Base-by-base conservation (phyloP, 2,329 filamentous ascomycete species). In the Metarhizium sp. region DNA sequence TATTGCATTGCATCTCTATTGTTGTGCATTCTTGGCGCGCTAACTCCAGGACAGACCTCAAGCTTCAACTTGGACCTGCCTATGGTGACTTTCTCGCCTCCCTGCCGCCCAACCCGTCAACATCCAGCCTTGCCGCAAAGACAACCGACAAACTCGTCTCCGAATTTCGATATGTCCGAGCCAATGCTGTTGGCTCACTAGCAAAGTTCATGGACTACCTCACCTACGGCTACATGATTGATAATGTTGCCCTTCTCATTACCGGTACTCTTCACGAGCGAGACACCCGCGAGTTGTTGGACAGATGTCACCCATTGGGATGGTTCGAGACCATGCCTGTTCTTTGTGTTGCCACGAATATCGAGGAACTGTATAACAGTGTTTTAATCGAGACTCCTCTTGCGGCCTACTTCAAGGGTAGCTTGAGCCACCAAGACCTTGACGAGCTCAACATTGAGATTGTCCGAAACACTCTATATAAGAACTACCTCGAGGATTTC, bases 301-400 rank as follows among this genome's bases (percentile, higher is more conserved):
- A 97, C 68, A 81, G 94, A 72, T 99, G 95, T 73, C 95, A 99
- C 66, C 94, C 94, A 6, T 81, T 99, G 7, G 94, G 94, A 63
- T 97, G 92, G 91, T 99, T 99, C 71, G 94, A 99, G 78, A 96
- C 94, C 8, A 91, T 99, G 87, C 95, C 94, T 0, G 94, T 96
- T 3, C 87, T 99, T 53, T 97, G 92, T 69, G 92, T 97, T 48
- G 94, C 94, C 36, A 96, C 92, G 52, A 99, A 97, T 71, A 96
- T 97, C 61, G 94, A 99, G 75, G 94, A 99, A 69, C 81, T 99
- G 42, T 99, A 99, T 80, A 99, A 97, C 78, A 95, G 89, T 49
- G 94, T 99, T 18, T 77, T 99, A 62, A 92, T 99, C 62, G 94
- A 99, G 76, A 99, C 94, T 3, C 94, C 94, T 4, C 79, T 99